Evolutionary conservation across 2,329 filamentous ascomycete species (phyloP).

Genomic region (Stemphylium vesicarium): DNA sequence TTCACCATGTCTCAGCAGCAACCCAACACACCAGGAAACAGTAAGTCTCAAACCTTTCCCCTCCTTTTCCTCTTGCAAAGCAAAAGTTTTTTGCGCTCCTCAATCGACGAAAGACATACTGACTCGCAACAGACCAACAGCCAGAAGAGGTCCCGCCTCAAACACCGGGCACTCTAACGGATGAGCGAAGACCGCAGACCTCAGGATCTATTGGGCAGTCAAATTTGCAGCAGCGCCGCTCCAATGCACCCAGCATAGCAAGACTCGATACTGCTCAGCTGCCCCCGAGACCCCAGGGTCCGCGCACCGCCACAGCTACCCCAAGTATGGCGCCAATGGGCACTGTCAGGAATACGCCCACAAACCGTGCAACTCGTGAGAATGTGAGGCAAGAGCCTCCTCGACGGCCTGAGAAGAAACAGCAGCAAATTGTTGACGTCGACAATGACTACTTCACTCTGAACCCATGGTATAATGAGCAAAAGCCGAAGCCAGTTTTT

Average conservation of each 20-base stretch:
- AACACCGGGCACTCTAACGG: constrained; percentile 4
- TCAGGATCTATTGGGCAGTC: constrained; percentile 13
- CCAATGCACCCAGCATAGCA: constrained; percentile 24
- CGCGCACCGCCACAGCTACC: constrained; percentile 11
- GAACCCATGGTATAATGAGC: constrained; percentile 62
- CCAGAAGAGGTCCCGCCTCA: neutral
- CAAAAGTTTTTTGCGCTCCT: neutral
- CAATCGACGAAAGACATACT: neutral
- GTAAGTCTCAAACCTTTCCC: constrained; percentile 1
- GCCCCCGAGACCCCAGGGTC: constrained; percentile 9
- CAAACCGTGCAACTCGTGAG: constrained; percentile 19
- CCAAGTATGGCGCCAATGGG: constrained; percentile 20
- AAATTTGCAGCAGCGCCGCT: constrained; percentile 16
- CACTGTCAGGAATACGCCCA: constrained; percentile 17
- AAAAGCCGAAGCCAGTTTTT: constrained; percentile 60
- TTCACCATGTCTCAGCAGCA: constrained; percentile 19
- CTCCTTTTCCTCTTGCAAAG: too few species aligned
- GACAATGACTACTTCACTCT: constrained; percentile 61
- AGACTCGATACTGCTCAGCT: constrained; percentile 21
- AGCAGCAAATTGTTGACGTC: constrained; percentile 45
- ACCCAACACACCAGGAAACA: constrained; percentile 1
- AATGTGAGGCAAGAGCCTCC: constrained; percentile 15
- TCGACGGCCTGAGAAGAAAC: constrained; percentile 34
- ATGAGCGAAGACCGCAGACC: constrained; percentile 12
- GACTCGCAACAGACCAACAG: constrained; percentile 1